Base-by-base conservation (phyloP, 2,329 filamentous ascomycete genomes). In the Paramyrothecium roridum region DNA sequence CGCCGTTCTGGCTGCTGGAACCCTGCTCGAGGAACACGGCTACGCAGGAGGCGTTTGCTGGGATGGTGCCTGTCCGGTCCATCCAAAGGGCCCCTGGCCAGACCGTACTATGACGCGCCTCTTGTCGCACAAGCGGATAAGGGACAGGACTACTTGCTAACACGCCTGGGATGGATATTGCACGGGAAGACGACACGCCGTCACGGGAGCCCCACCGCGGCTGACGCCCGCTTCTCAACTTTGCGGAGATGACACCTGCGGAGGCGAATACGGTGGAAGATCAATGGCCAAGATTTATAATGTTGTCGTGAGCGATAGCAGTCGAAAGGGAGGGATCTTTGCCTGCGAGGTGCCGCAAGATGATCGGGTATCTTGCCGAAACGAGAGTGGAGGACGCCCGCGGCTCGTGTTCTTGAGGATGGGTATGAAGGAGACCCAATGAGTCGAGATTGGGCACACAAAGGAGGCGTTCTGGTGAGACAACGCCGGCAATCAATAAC, bases 371-470 rank as follows among this genome's bases (percentile, higher is more conserved):
- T 52, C 60, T 52, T 60, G 56, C 58, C 58, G 62, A 59, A 52
- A 61, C 48, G 50, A 57, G 60, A 60, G 60, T 55, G 61, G 56
- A 54, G 64, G 60, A 63, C 60, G 59, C 63, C 64, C 63, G 56
- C 50, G 59, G 61, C 66, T 71, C 69, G 69, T 71, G 70, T 71
- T 65, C 62, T 65, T 10, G 30, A 55, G 30, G 58, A 57, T 54
- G 30, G 59, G 53, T 55, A 54, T 50, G 37, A 56, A 43, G 37
- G 7, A 61, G 59, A 57, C 54, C 63, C 65, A 68, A 68, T 65
- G 59, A 58, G 56, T 54, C 59, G 48, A 55, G 37, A 59, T 59
- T 56, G 62, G 54, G 51, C 37, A 19, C 53, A 55, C 53, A 57
- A 53, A 52, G 48, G 50, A 61, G 61, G 56, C 58, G 58, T 56